Evolutionary conservation across 306 rosid genomes (phyloP).

Genomic region (Herpetospermum pedunculosum): DNA sequence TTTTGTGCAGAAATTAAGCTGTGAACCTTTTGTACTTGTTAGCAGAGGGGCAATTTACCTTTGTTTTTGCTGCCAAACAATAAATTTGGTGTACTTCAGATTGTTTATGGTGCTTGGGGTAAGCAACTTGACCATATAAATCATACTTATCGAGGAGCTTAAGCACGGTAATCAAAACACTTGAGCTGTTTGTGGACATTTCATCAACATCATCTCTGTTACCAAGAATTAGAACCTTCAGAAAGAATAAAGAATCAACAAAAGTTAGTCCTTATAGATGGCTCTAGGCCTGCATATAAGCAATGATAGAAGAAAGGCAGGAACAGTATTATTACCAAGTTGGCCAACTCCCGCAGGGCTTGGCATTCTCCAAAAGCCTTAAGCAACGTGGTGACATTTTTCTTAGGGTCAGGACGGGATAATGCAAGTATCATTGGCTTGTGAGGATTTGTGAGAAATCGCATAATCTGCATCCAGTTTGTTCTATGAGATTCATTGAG

Average conservation of each 20-base stretch:
- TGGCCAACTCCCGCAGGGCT: constrained; percentile 60
- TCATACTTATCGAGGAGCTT: constrained; percentile 73
- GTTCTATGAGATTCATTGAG: not conserved
- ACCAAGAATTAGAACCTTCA: constrained; percentile 72
- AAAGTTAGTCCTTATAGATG: constrained; percentile 4
- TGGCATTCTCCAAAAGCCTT: constrained; percentile 76
- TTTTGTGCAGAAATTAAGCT: not conserved
- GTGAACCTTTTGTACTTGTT: not conserved
- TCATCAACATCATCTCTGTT: constrained; percentile 78
- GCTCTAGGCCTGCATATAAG: not conserved
- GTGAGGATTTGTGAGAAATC: constrained; percentile 82
- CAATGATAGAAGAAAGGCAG: not conserved
- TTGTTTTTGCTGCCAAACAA: constrained; percentile 73
- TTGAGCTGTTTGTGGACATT: constrained; percentile 51
- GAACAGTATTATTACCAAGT: constrained; percentile 31
- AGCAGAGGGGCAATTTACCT: constrained; percentile 30
- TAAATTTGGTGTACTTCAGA: constrained; percentile 69
- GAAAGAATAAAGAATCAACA: constrained; percentile 10
- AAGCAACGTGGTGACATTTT: constrained; percentile 68
- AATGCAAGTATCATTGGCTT: constrained; percentile 77
- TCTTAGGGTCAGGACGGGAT: constrained; percentile 91
- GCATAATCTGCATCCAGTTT: constrained; percentile 39
- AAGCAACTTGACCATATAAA: constrained; percentile 75
- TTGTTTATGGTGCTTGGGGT: constrained; percentile 83
- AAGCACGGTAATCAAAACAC: constrained; percentile 53